A percentile compares a stretch with the other conserved stretches of the same genome.
Conservation (phyloP, 768 basidiomycete species). For the Multifurca ochricompacta region DNA sequence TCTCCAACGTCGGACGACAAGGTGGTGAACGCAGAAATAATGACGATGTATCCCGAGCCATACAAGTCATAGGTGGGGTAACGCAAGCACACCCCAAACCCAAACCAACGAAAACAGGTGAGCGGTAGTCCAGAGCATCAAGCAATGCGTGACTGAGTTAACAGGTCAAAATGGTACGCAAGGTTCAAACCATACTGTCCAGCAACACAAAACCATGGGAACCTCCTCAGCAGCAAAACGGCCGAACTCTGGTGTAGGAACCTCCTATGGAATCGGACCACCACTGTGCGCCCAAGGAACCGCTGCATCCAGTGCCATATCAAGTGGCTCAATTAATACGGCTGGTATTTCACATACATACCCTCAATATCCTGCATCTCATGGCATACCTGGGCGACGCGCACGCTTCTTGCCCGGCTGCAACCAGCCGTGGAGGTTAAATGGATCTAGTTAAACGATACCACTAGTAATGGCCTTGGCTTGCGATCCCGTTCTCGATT, state of each 20-base stretch:
- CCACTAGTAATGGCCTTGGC: neutral
- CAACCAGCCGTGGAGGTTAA: neutral
- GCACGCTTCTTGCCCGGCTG: neutral
- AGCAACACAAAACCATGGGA: too few relatives aligned
- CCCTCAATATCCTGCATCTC: neutral
- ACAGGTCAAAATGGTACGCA: too few relatives aligned
- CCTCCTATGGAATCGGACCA: neutral
- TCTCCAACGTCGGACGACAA: constrained; percentile 2
- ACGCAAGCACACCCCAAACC: neutral
- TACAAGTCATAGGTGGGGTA: neutral
- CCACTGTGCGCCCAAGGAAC: neutral
- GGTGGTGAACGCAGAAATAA: neutral
- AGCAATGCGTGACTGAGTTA: neutral
- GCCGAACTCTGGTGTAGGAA: too few relatives aligned
- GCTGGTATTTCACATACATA: neutral
- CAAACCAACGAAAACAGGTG: neutral
- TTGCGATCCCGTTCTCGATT: too few relatives aligned
- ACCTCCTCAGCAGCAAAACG: too few relatives aligned
- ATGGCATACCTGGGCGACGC: neutral
- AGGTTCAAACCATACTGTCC: too few relatives aligned
- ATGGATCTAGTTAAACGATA: neutral
- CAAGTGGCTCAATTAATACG: neutral
- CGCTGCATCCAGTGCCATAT: neutral
- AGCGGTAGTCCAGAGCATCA: neutral
- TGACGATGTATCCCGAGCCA: neutral